Base-by-base conservation (phyloP, 192 early-diverging fungal genomes). In the Backusella circina region DNA sequence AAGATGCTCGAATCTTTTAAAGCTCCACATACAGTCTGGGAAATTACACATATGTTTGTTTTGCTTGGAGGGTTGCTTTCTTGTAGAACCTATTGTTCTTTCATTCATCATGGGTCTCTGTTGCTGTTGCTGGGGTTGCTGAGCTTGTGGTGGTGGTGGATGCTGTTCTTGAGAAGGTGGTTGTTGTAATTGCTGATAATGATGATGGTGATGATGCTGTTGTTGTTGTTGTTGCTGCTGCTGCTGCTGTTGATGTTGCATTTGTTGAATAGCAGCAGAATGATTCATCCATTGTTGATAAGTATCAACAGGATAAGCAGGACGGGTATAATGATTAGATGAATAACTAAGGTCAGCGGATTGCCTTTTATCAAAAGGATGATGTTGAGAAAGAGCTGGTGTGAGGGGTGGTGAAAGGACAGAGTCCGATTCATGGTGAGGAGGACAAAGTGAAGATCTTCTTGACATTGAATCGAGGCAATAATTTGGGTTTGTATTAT, bases 1-100 rank as follows among this genome's bases (percentile, higher is more conserved):
- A 35, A 95, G 84, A 75, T 95, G 94, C 75, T 94, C 92, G 65
- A 89, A 92, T 39, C 92, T 84, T 79, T 94, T 94, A 76, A 95
- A 95, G 65, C 81, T 85, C 88, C 86, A 89, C 32, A 81, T 38
- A 74, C 85, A 70, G 65, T 86, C 28, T 44, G 82, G 70, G 79
- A 82, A 76, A 65, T 77, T 77, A 77, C 85, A 81, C 70, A 86
- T 64, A 61, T 83, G 82, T 71, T 83, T 83, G 68, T 78, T 78
- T 44, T 78, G 77, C 64, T 78, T 78, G 16, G 44, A 21, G 6
- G 77, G 77, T 23, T 69, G 77, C 33, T 72, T 72, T 36, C 77
- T 51, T 2, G 77, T 32, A 23, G 71, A 71, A 12, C 67, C 31
- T 8, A 41, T 26, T 18, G 76, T 44, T 41, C 69, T 41, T 30